Evolutionary conservation across 2,329 filamentous ascomycete genomes (phyloP), one percentile per base, ranked within the genome.

Genomic region (Aspergillus hiratsukae): DNA sequence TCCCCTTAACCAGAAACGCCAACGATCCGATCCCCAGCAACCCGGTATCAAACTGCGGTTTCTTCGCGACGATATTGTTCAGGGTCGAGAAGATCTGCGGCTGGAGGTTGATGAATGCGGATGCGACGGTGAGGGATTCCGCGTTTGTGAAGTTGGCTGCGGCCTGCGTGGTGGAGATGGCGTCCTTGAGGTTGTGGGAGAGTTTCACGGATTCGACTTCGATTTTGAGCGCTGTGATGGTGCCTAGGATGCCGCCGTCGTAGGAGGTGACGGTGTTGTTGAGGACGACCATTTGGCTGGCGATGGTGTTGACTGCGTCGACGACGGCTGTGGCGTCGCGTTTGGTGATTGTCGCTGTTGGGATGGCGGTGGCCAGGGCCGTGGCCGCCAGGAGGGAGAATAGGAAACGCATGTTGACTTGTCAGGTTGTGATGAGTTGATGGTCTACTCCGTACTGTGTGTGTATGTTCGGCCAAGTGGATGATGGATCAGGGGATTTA

Each of bases 11-110:
- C 4, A 65, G 21, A 9, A 59, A 59, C 0, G 54, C 46, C 46
- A 66, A n/a, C 19, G 61, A 61, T 1, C 57, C 55, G 2, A 65
- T 51, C 0, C 61, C 62, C 27, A 65, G 29, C 43, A 64, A 23
- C 2, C 61, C 62, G 1, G 31, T 61, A 19, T 61, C 52, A n/a
- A 65, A 63, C 37, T 60, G 52, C 0, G 53, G 29, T n/a, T 63
- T 63, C 52, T 62, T 62, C 9, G 31, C 7, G 11, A 65, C 55
- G 43, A 65, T 55, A 7, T 58, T 63, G 37, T 59, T 57, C 4
- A 64, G 56, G 1, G 61, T 58, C 1, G 58, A 60, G 25, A 53
- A 55, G 59, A 65, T 61, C 25, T 59, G 53, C 1, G 63, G 63
- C 51, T 63, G 35, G 14, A 64, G 49, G 1, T 57, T 53, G 10